phyloP scores from a whole-genome alignment of 176 grass and related monocot species.

The Urochloa ruziziensis region DNA sequence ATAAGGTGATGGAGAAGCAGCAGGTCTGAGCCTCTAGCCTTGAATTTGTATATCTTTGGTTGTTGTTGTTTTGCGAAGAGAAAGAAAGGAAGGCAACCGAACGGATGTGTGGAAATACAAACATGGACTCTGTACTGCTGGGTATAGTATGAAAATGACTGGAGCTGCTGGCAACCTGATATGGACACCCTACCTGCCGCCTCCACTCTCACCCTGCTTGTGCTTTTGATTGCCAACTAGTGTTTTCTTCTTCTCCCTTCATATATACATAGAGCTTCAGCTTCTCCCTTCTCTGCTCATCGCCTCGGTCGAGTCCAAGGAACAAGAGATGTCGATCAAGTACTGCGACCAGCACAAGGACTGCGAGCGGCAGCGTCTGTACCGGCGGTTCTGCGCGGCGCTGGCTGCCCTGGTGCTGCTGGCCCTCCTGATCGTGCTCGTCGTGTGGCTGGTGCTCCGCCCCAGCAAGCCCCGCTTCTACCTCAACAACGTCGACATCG shows the following conservation, averaged over 20 bases:
- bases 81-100: neutral
- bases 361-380: slow-evolving; percentile 30
- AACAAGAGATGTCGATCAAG: slow-evolving; percentile 48
- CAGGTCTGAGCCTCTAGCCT: neutral
- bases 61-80: neutral
- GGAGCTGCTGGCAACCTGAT: neutral
- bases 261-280: no score
- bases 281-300: no score
- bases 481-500: slow-evolving; percentile 63
- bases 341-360: slow-evolving; percentile 58
- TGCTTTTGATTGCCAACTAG: no score
- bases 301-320: no score
- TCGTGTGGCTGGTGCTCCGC: slow-evolving; percentile 66
- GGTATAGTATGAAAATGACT: slow-evolving; percentile 24
- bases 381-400: slow-evolving; percentile 20
- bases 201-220: neutral
- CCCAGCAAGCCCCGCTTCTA: slow-evolving; percentile 62
- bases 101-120: neutral
- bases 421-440: slow-evolving; percentile 40
- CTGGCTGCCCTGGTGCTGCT: slow-evolving; percentile 20
- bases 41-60: neutral
- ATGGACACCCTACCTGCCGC: slow-evolving; percentile 21
- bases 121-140: neutral
- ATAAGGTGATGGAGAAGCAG: neutral
- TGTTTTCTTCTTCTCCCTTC: no score